These are phyloP conservation scores for Arthrinium puccinioides DNA, from an alignment of 2,329 filamentous ascomycete genomes.

Conservation along the genomic window DNA sequence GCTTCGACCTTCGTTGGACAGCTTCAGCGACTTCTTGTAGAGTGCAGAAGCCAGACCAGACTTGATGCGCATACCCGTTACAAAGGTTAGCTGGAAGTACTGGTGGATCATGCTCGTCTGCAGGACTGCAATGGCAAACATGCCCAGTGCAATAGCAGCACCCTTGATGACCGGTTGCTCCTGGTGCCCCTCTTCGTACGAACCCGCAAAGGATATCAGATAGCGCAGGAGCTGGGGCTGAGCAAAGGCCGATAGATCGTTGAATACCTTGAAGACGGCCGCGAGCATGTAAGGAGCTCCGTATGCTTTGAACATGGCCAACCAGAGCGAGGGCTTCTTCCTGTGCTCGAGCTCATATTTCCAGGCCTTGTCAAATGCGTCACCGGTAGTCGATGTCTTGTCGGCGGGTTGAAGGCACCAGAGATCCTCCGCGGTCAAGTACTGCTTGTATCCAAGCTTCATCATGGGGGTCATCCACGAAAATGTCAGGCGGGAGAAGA, in stretches of 20 bases:
- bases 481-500: conserved; percentile 92
- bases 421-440: conserved; percentile 86
- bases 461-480: conserved; percentile 99
- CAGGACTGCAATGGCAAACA: conserved; percentile 81
- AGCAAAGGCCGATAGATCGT: conserved; percentile 77
- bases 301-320: conserved; percentile 77
- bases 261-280: conserved; percentile 79
- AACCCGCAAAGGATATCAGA: conserved; percentile 77
- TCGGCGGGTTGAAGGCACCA: conserved; percentile 84
- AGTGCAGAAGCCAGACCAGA: conserved; percentile 83
- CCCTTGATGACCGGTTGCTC: conserved; percentile 78
- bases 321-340: conserved; percentile 76
- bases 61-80: conserved; percentile 96
- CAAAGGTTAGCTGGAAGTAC: conserved; percentile 93
- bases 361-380: conserved; percentile 70
- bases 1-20: conserved; percentile 89
- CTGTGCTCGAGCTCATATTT: conserved; percentile 59
- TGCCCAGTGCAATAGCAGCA: conserved; percentile 78
- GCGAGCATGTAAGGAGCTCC: conserved; percentile 77
- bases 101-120: conserved; percentile 93
- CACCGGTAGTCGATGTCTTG: conserved; percentile 67
- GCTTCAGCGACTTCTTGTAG: conserved; percentile 80
- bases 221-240: conserved; percentile 86
- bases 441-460: conserved; percentile 88
- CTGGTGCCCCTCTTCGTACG: conserved; percentile 52